Conservation (phyloP, 2,329 filamentous ascomycete species). For the Penicillium sp. region DNA sequence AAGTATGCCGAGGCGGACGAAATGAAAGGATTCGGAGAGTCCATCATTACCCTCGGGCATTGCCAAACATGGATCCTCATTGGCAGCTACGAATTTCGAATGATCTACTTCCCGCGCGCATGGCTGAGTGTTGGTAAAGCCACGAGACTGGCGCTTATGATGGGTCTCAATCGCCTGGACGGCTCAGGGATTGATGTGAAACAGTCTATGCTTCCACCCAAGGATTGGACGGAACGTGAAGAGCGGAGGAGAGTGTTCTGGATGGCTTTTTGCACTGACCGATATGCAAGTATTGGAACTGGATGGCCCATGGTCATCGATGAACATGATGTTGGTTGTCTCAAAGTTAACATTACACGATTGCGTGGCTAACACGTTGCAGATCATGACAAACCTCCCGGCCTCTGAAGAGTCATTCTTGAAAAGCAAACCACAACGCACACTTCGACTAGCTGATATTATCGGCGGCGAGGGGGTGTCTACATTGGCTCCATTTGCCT, state of each 20-base stretch:
- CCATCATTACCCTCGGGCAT: constrained; percentile 81
- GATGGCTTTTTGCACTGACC: constrained; percentile 87
- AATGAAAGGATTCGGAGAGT: constrained; percentile 88
- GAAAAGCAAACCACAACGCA: constrained; percentile 72
- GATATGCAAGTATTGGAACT: constrained; percentile 93
- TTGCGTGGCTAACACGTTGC: constrained; percentile 20
- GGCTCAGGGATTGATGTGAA: constrained; percentile 84
- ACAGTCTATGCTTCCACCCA: constrained; percentile 80
- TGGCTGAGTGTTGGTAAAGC: constrained; percentile 90
- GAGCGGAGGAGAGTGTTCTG: constrained; percentile 91
- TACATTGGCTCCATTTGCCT: constrained; percentile 74
- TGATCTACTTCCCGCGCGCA: constrained; percentile 94
- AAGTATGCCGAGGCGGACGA: constrained; percentile 91
- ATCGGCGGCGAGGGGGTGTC: constrained; percentile 67
- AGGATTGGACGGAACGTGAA: constrained; percentile 92
- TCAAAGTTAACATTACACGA: not conserved
- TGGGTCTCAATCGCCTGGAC: constrained; percentile 85
- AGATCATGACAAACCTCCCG: constrained; percentile 82
- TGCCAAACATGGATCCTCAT: constrained; percentile 82
- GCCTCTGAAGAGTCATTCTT: constrained; percentile 82
- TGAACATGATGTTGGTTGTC: constrained; percentile 69
- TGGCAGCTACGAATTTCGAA: constrained; percentile 87
- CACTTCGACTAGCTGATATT: constrained; percentile 60
- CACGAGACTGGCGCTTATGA: constrained; percentile 84
- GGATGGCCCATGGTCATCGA: constrained; percentile 96